phyloP scores from a whole-genome alignment of 2,329 filamentous ascomycete genomes.

The Penicillium sp. region DNA sequence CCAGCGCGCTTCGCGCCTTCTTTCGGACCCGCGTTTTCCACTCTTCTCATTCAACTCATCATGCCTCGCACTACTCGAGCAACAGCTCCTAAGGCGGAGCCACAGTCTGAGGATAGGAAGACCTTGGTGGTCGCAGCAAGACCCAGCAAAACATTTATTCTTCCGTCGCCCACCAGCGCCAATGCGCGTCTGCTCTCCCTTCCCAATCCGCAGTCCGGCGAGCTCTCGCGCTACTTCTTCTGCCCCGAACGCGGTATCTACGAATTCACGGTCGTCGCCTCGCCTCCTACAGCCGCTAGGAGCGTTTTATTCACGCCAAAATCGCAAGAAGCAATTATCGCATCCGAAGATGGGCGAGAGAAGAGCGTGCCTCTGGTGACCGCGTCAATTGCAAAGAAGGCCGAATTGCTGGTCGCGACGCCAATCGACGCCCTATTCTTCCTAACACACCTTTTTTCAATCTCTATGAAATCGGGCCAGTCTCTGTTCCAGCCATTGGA shows the following conservation, averaged over 20 bases:
- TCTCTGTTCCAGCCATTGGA: conserved; percentile 49
- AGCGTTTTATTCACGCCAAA: conserved; percentile 55
- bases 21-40: conserved; percentile 6
- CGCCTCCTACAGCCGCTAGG: conserved; percentile 49
- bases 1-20: conserved; percentile 29
- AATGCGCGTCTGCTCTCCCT: conserved; percentile 57
- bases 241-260: conserved; percentile 59
- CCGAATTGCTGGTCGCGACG: conserved; percentile 80
- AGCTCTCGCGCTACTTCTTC: conserved; percentile 55
- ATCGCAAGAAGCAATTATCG: conserved; percentile 8
- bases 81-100: conserved; percentile 16
- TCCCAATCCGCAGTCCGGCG: conserved; percentile 52
- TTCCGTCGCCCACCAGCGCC: conserved; percentile 53
- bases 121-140: conserved; percentile 23
- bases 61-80: conserved; percentile 36
- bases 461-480: conserved; percentile 44
- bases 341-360: conserved; percentile 8
- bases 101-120: conserved; percentile 21
- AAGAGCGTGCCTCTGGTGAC: conserved; percentile 12
- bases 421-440: conserved; percentile 82
- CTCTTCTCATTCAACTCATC: conserved; percentile 14
- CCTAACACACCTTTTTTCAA: conserved; percentile 67
- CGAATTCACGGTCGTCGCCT: conserved; percentile 59
- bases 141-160: conserved; percentile 53
- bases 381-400: conserved; percentile 62